These are phyloP conservation scores for Nakazawaea siamensis DNA, from an alignment of 805 yeast species.

Conservation along the genomic window DNA sequence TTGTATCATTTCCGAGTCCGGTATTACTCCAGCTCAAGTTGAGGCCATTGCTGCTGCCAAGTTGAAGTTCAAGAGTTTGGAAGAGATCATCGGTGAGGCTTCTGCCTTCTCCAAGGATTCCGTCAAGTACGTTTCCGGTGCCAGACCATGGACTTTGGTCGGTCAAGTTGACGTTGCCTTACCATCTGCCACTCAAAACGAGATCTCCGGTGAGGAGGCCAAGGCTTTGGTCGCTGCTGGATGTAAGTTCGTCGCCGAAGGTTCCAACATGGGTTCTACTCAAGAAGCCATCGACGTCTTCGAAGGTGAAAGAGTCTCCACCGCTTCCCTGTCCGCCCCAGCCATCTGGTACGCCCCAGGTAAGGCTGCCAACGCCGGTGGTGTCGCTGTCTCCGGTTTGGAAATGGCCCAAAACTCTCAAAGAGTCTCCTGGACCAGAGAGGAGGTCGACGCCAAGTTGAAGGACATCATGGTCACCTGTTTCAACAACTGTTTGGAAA, in stretches of 20 bases:
- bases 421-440: slow-evolving; percentile 83
- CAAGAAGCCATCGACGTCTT: slow-evolving; percentile 93
- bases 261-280: slow-evolving; percentile 99
- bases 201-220: slow-evolving; percentile 95
- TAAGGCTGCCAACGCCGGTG: slow-evolving; percentile 99
- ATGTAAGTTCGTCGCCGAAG: slow-evolving; percentile 91
- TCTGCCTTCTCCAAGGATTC: slow-evolving; percentile 47
- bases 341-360: slow-evolving; percentile 98
- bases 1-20: slow-evolving; percentile 65
- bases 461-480: slow-evolving; percentile 90
- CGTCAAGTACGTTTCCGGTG: slow-evolving; percentile 83
- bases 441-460: slow-evolving; percentile 86
- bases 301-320: slow-evolving; percentile 66
- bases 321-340: slow-evolving; percentile 29
- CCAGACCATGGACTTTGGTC: slow-evolving; percentile 92
- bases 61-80: slow-evolving; percentile 67
- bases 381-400: slow-evolving; percentile 97
- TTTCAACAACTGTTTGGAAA: slow-evolving; percentile 86
- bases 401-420: slow-evolving; percentile 99
- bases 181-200: slow-evolving; percentile 98
- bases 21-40: slow-evolving; percentile 81
- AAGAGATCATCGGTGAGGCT: slow-evolving; percentile 51
- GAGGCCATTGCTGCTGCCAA: slow-evolving; percentile 70
- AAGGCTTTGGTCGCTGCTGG: slow-evolving; percentile 89
- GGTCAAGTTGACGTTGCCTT: slow-evolving; percentile 92